Conservation (phyloP, 306 rosid species). For the Abrus pulchellus region DNA sequence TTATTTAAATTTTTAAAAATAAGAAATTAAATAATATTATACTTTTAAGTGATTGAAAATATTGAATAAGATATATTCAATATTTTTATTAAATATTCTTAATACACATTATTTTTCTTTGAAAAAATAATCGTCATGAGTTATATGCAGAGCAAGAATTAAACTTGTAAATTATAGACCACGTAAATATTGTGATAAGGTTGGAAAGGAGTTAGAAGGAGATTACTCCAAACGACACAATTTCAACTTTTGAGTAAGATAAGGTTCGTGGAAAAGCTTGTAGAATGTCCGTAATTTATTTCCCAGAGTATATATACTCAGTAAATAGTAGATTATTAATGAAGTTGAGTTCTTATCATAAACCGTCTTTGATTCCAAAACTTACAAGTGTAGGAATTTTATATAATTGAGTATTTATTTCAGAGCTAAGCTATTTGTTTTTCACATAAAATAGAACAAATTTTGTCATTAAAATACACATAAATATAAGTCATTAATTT, state of each 20-base stretch:
- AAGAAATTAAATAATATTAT: too few species aligned
- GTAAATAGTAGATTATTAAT: background rate
- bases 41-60: too few species aligned
- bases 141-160: too few species aligned
- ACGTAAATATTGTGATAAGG: background rate
- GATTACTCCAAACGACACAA: background rate
- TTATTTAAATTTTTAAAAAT: too few species aligned
- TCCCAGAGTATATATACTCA: background rate
- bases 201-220: background rate
- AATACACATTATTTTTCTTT: too few species aligned
- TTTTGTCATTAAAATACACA: background rate
- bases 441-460: background rate
- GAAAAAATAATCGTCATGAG: too few species aligned
- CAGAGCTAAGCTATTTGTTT: background rate
- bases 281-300: constrained; percentile 3
- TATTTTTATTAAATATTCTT: too few species aligned
- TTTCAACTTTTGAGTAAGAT: background rate
- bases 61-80: too few species aligned
- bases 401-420: too few species aligned
- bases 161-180: background rate
- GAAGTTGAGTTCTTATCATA: background rate
- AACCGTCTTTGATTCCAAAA: background rate
- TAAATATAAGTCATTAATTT: background rate
- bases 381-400: background rate
- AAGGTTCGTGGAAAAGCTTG: background rate